Evolutionary conservation across 305 asterid species (phyloP).

Genomic region (Rubia peregrina): DNA sequence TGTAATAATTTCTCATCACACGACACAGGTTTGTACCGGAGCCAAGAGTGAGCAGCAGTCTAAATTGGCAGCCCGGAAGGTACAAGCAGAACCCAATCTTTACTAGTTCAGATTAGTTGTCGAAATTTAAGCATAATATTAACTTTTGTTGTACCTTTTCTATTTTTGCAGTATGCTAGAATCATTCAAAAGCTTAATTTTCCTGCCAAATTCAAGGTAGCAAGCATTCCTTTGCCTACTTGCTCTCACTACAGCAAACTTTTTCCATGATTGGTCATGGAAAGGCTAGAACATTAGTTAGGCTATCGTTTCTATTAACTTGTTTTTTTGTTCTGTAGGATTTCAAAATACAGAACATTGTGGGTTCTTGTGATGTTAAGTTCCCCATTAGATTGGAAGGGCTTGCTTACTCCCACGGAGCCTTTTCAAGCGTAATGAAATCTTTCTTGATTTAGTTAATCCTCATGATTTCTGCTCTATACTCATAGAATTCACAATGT

Average conservation of each 20-base stretch:
- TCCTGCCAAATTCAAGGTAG: conserved; percentile 33
- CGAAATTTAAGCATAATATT: neutral
- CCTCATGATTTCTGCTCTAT: neutral
- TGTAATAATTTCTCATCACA: neutral
- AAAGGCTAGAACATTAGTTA: neutral
- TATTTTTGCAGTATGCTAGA: conserved; percentile 28
- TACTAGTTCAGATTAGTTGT: neutral
- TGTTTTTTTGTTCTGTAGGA: conserved; percentile 19
- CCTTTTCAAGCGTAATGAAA: conserved; percentile 34
- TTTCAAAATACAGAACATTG: conserved; percentile 40
- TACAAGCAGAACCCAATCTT: neutral
- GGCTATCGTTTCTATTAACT: neutral
- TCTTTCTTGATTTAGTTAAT: neutral
- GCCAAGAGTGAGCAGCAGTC: conserved; percentile 37
- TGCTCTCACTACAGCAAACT: neutral
- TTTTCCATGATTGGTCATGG: neutral
- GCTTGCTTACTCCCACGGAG: conserved; percentile 38
- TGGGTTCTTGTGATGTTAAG: conserved; percentile 37
- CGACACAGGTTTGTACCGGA: conserved; percentile 30
- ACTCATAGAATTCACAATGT: neutral
- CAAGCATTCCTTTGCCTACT: neutral
- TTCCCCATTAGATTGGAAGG: conserved; percentile 42
- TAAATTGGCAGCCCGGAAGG: conserved; percentile 37
- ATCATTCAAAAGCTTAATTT: conserved; percentile 37
- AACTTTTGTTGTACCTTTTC: neutral